Conservation (phyloP, 768 basidiomycete genomes). For the Suillus clintonianus region DNA sequence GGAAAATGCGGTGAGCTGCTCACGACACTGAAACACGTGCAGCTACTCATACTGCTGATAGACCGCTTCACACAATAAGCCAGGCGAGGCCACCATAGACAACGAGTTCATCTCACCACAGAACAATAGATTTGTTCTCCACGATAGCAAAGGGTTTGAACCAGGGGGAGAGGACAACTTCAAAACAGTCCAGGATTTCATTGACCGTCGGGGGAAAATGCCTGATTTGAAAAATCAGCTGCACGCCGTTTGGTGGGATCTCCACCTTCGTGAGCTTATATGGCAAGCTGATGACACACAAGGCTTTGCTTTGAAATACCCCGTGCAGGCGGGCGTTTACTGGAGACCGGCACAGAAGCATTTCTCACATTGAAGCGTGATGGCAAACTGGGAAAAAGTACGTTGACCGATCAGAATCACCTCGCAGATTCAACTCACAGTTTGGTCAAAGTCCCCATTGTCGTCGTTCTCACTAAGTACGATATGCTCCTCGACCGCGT, state of each 20-base stretch:
- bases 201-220: not conserved
- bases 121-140: constrained; percentile 13
- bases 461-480: constrained; percentile 9
- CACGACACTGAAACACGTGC: not conserved
- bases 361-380: not conserved
- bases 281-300: no score
- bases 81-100: constrained; percentile 9
- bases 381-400: not conserved
- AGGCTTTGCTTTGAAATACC: no score
- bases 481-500: constrained; percentile 1
- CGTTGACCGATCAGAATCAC: not conserved
- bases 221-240: not conserved
- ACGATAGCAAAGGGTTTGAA: constrained; percentile 20
- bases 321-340: not conserved
- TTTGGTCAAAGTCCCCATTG: not conserved
- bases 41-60: not conserved
- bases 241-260: no score
- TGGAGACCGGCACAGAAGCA: not conserved
- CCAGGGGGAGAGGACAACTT: constrained; percentile 9
- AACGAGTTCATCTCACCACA: constrained; percentile 10
- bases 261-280: no score
- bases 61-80: not conserved
- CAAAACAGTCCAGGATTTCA: constrained; percentile 11
- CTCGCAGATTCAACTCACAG: not conserved
- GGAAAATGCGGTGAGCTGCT: not conserved